These are phyloP conservation scores for Zea luxurians DNA, from an alignment of 176 grass and related monocot species.

Conservation along the genomic window DNA sequence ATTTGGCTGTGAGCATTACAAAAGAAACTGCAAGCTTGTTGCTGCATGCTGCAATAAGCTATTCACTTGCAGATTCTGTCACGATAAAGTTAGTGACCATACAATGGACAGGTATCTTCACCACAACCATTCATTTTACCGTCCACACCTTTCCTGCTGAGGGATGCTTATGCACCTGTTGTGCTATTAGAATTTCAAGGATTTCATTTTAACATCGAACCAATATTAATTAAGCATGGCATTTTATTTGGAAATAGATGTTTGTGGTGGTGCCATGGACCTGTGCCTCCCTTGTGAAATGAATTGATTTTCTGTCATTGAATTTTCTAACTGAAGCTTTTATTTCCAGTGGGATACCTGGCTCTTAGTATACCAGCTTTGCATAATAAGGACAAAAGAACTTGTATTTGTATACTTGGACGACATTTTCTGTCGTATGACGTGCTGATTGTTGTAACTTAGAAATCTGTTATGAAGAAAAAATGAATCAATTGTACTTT, in stretches of 20 bases:
- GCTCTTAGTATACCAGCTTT: background rate
- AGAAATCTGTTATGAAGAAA: background rate
- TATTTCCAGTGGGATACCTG: background rate
- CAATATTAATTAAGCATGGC: background rate
- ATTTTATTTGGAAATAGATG: slow-evolving; percentile 1
- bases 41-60: slow-evolving; percentile 86
- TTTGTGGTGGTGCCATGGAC: background rate
- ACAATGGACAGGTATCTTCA: slow-evolving; percentile 76
- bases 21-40: slow-evolving; percentile 89
- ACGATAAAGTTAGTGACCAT: slow-evolving; percentile 91
- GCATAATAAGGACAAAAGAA: background rate
- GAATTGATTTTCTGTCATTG: background rate
- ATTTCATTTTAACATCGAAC: background rate
- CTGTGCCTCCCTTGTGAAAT: background rate
- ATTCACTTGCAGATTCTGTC: slow-evolving; percentile 92
- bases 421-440: slow-evolving; percentile 1
- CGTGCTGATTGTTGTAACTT: slow-evolving; percentile 9
- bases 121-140: background rate
- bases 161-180: slow-evolving; percentile 13
- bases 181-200: background rate
- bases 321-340: background rate
- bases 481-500: background rate
- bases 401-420: background rate
- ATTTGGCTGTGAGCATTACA: slow-evolving; percentile 95
- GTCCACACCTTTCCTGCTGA: background rate